Evolutionary conservation across 768 basidiomycete species (phyloP), one percentile per base, ranked within the genome.

Genomic region (Suillus subaureus): DNA sequence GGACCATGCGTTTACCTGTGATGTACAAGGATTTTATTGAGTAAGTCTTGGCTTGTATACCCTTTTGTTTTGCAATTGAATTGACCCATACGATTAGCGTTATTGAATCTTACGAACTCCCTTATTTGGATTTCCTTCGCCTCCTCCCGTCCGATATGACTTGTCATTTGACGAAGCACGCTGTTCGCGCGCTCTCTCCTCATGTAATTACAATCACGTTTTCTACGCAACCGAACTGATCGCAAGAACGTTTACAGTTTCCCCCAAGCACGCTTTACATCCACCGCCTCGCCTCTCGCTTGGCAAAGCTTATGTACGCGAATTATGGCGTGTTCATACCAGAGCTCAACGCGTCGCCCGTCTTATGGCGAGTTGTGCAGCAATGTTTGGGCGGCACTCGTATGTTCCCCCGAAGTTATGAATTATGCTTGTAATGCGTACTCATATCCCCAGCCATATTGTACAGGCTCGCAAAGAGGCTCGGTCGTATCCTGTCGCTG

Each of bases 1-100:
- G 93, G 93, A 88, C 85, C 26, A 72, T 96, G 74, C 84, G 95
- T 23, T 74, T 95, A 43, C 94, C 95, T 0, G 79, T 92, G 13
- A 79, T 91, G 70, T 91, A 89, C 70, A 84, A 83, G 70, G 94
- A 97, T 72, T 84, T 97, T 60, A 82, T 88, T 52, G 81, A 80
- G 95, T 92, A 71, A 67, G 89, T 73, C 23, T 42, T 54, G 64
- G 28, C 61, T 33, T 64, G 60, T 39, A 57, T 33, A 37, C 13
- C 51, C 42, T 51, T 18, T 47, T 47, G 13, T 52, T 39, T n/a
- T 31, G 23, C 35, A 61, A 57, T 51, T 54, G 55, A 57, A 40
- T 49, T 47, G 70, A 55, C 70, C 65, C 61, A 35, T 67, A 64
- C 64, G 64, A 40, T 61, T 45, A 96, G 94, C 61, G 74, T 89